phyloP scores from a whole-genome alignment of 192 early-diverging fungal species.

The Geranomyces variabilis region DNA sequence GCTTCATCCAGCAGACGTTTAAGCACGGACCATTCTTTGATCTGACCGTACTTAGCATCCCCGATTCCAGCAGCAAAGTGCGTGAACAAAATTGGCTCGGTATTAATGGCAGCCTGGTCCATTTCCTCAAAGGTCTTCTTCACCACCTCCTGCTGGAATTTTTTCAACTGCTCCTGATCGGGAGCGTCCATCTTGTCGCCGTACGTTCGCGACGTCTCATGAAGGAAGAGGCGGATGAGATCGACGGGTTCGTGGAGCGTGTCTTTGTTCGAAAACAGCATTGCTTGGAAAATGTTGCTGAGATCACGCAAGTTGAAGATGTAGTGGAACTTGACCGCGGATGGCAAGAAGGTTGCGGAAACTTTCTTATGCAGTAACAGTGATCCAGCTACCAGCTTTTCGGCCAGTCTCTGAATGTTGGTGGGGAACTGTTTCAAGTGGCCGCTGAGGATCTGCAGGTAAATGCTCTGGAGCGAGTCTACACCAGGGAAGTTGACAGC shows the following conservation, averaged over 20 bases:
- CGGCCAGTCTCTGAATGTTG: conserved; percentile 55
- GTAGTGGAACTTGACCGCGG: conserved; percentile 70
- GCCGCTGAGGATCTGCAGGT: conserved; percentile 56
- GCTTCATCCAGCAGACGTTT: conserved; percentile 62
- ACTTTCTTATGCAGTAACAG: conserved; percentile 65
- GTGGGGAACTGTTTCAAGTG: conserved; percentile 62
- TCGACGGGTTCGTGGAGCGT: conserved; percentile 62
- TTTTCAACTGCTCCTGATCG: conserved; percentile 51
- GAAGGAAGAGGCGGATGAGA: conserved; percentile 58
- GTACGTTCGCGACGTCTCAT: conserved; percentile 62
- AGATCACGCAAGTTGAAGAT: conserved; percentile 68
- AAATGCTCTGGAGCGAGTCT: conserved; percentile 64
- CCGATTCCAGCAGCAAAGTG: conserved; percentile 65
- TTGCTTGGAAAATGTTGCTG: conserved; percentile 67
- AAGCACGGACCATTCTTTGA: conserved; percentile 60
- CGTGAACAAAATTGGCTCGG: conserved; percentile 62
- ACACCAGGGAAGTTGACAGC: conserved; percentile 64
- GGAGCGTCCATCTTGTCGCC: conserved; percentile 65
- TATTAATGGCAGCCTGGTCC: conserved; percentile 56
- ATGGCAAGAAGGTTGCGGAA: conserved; percentile 56
- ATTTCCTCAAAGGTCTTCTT: conserved; percentile 68
- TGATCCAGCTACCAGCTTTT: conserved; percentile 58
- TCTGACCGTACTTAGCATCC: conserved; percentile 62
- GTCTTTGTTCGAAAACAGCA: conserved; percentile 64
- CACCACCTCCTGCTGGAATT: conserved; percentile 59